Conservation (phyloP, 306 rosid species). For the Mimosa pudica region DNA sequence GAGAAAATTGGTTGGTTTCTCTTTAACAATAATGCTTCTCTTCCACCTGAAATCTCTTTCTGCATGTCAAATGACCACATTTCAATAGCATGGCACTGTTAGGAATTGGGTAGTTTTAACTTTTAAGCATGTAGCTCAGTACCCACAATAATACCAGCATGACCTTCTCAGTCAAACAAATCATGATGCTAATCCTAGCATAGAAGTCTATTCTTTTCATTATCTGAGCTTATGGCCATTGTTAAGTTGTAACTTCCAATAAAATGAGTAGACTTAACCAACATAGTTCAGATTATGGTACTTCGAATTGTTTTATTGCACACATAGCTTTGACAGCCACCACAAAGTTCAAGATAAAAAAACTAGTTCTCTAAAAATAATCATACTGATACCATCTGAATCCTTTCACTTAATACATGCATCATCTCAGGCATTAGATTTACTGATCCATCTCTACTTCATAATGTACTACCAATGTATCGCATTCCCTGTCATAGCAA, state of each 20-base stretch:
- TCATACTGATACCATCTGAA: not conserved
- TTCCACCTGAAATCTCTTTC: not conserved
- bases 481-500: not conserved
- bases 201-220: not conserved
- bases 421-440: slow-evolving; percentile 1
- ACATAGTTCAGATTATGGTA: not conserved
- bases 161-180: not conserved
- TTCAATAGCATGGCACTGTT: not conserved
- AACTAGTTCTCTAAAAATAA: not conserved
- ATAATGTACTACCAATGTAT: not conserved
- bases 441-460: not conserved
- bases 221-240: slow-evolving; percentile 5
- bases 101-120: not conserved
- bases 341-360: not conserved
- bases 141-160: not conserved
- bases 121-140: not conserved
- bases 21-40: not conserved
- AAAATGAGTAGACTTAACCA: not conserved
- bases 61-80: slow-evolving; percentile 2
- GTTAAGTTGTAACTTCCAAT: slow-evolving; percentile 1
- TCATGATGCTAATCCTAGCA: not conserved
- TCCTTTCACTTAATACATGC: not conserved
- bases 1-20: slow-evolving; percentile 67
- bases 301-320: not conserved
- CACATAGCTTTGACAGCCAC: not conserved